phyloP scores from a whole-genome alignment of 495 filamentous ascomycete genomes.

The Geopyxis carbonaria region DNA sequence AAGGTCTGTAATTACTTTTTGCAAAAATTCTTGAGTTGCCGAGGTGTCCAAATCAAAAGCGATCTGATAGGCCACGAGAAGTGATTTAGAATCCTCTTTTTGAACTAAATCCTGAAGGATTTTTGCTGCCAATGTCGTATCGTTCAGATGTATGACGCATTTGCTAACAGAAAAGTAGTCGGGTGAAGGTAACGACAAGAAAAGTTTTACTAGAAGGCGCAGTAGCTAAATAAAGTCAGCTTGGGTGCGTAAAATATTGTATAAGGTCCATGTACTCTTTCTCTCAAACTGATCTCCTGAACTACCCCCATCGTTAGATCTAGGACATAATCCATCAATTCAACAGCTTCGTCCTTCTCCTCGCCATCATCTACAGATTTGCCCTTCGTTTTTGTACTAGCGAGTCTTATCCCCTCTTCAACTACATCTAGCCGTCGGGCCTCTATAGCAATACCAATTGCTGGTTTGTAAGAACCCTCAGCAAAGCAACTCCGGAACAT shows the following conservation, averaged over 20 bases:
- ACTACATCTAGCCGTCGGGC: slow-evolving; percentile 85
- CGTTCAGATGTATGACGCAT: slow-evolving; percentile 90
- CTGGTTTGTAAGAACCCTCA: slow-evolving; percentile 79
- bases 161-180: slow-evolving; percentile 98
- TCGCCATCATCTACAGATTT: slow-evolving; percentile 35
- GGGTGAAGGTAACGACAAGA: slow-evolving; percentile 42
- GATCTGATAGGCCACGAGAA: slow-evolving; percentile 86
- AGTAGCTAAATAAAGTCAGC: slow-evolving; percentile 11
- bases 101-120: slow-evolving; percentile 69
- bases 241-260: not conserved
- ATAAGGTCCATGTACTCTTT: slow-evolving; percentile 38
- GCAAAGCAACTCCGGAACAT: slow-evolving; percentile 82
- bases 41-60: slow-evolving; percentile 97
- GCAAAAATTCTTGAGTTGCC: slow-evolving; percentile 88
- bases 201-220: slow-evolving; percentile 8
- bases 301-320: slow-evolving; percentile 96
- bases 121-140: slow-evolving; percentile 77
- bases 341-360: slow-evolving; percentile 49
- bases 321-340: slow-evolving; percentile 90
- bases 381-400: slow-evolving; percentile 60
- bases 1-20: slow-evolving; percentile 60
- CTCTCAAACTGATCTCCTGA: slow-evolving; percentile 75
- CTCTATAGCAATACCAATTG: slow-evolving; percentile 96
- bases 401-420: slow-evolving; percentile 62
- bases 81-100: slow-evolving; percentile 56